Percentiles rank a stretch among this genome's conserved stretches.
phyloP scores from a whole-genome alignment of 371 early-diverging fungal species.

The Mucor racemosus region DNA sequence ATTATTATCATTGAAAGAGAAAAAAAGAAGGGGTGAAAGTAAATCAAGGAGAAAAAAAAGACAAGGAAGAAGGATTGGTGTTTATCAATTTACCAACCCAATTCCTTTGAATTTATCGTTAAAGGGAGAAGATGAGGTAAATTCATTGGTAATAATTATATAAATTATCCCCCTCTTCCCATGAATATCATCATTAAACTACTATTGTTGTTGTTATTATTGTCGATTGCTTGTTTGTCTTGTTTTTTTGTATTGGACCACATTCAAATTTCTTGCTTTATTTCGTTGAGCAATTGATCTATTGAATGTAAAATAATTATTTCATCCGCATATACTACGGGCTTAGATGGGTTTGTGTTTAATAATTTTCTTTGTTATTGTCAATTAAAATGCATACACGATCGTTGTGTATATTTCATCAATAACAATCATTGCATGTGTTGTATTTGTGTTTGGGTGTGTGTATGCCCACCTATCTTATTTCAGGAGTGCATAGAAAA shows the following conservation, averaged over 20 bases:
- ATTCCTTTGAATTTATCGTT: slow-evolving; percentile 1
- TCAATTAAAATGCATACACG: slow-evolving; percentile 3
- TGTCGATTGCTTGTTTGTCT: not conserved
- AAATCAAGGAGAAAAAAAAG: not conserved
- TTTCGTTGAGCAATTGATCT: not conserved
- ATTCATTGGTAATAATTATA: not conserved
- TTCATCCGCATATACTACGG: too few relatives aligned
- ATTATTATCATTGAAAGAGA: not conserved
- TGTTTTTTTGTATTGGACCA: not conserved
- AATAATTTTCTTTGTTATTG: not conserved
- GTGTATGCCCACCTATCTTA: not conserved
- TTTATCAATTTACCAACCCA: not conserved
- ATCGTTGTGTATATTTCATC: not conserved
- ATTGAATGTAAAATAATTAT: not conserved
- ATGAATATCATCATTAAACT: too few relatives aligned
- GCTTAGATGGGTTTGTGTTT: not conserved
- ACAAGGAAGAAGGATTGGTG: not conserved
- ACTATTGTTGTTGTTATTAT: not conserved
- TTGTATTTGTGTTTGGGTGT: too few relatives aligned
- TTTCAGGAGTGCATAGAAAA: not conserved
- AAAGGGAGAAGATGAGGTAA: not conserved
- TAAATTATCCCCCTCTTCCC: not conserved
- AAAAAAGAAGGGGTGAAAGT: not conserved
- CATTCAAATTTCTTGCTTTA: not conserved
- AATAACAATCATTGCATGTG: not conserved